Percentiles rank a stretch among this genome's conserved stretches.
phyloP scores from a whole-genome alignment of 345 rosid species.

The Salix koriyanagi region DNA sequence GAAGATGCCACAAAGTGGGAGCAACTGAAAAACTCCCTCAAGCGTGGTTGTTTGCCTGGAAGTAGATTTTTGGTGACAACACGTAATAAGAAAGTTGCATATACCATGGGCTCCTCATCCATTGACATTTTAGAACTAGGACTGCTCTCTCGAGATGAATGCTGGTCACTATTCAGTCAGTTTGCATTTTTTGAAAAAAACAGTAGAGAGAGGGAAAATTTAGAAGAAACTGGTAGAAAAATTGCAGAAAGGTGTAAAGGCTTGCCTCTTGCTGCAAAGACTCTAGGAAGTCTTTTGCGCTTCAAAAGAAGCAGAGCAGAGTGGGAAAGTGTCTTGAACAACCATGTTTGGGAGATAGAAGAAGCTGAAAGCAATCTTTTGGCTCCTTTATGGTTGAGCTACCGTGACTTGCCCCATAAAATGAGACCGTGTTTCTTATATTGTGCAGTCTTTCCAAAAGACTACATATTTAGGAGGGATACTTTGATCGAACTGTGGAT shows the following conservation, averaged over 20 bases:
- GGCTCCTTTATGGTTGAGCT: constrained; percentile 9
- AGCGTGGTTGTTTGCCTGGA: no score
- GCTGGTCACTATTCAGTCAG: no score
- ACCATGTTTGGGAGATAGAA: constrained; percentile 12
- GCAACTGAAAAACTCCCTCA: no score
- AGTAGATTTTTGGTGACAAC: no score
- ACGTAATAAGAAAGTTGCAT: no score
- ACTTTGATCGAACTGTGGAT: constrained; percentile 10
- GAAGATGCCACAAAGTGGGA: no score
- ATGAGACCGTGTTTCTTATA: not conserved
- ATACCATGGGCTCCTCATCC: no score
- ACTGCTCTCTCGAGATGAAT: no score
- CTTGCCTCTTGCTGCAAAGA: constrained; percentile 6
- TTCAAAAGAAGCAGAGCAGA: not conserved
- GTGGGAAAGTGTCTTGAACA: constrained; percentile 20
- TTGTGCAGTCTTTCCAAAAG: constrained; percentile 12
- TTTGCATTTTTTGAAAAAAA: no score
- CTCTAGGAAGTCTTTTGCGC: constrained; percentile 7
- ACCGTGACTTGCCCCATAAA: not conserved
- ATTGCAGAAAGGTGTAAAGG: constrained; percentile 1
- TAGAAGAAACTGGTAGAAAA: not conserved
- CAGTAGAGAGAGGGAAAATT: no score
- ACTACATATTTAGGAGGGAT: not conserved
- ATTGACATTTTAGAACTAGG: no score
- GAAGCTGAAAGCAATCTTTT: constrained; percentile 9